These are phyloP conservation scores for Microbotryum scabiosae DNA, from an alignment of 1,284 basidiomycete genomes.

Conservation along the genomic window DNA sequence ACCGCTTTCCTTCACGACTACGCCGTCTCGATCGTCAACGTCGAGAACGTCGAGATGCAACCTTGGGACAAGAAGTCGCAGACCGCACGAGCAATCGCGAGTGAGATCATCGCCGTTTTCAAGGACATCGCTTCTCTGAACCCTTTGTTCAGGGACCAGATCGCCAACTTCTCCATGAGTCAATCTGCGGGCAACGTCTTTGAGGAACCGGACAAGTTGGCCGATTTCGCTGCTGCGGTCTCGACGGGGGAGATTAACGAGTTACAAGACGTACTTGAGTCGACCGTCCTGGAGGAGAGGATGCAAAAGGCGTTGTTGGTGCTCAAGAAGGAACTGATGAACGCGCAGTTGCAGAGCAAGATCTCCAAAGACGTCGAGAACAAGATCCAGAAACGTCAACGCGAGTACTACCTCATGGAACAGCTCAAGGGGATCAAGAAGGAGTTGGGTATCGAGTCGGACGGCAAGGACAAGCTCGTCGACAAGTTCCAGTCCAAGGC, in stretches of 20 bases:
- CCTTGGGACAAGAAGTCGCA: slow-evolving; percentile 89
- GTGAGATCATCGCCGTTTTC: slow-evolving; percentile 94
- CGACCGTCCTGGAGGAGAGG: slow-evolving; percentile 75
- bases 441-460: slow-evolving; percentile 92
- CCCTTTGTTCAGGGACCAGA: slow-evolving; percentile 96
- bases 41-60: slow-evolving; percentile 63
- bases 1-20: slow-evolving; percentile 87
- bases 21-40: slow-evolving; percentile 80
- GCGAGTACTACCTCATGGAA: slow-evolving; percentile 98
- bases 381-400: slow-evolving; percentile 94
- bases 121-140: slow-evolving; percentile 98
- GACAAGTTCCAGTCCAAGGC: slow-evolving; percentile 94
- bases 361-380: slow-evolving; percentile 88
- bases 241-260: slow-evolving; percentile 84
- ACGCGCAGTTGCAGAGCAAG: slow-evolving; percentile 90
- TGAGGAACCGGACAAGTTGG: slow-evolving; percentile 95
- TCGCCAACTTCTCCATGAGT: slow-evolving; percentile 91
- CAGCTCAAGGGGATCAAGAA: slow-evolving; percentile 99
- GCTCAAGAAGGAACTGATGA: slow-evolving; percentile 96
- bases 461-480: slow-evolving; percentile 95
- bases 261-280: slow-evolving; percentile 88
- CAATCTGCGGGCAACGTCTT: slow-evolving; percentile 95
- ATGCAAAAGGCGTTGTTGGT: slow-evolving; percentile 84
- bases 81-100: slow-evolving; percentile 90
- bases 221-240: slow-evolving; percentile 95